Evolutionary conservation across 108 stramenopile genomes (phyloP), one percentile per base, ranked within the genome.

Genomic region (Discostella pseudostelligera): DNA sequence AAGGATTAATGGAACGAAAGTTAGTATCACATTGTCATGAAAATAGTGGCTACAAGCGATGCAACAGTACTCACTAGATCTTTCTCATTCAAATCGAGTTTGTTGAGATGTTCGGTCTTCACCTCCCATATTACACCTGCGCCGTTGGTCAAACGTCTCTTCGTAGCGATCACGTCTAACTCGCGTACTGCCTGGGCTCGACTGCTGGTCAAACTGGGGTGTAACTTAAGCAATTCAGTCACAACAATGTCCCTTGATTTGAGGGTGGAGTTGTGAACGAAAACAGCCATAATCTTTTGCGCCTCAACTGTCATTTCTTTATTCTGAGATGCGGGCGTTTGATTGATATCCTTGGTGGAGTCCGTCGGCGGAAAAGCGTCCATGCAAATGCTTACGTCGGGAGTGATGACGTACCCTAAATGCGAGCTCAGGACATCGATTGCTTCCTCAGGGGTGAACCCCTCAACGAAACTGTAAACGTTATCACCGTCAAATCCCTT

Each of bases 101-200:
- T 59, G 14, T 68, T 54, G 44, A 88, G 70, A 24, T 87, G 73
- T 32, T 83, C 81, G 13, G 62, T 26, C 58, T 93, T 90, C 26
- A 93, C 92, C 63, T 82, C 82, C 92, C 92, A 93, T 44, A 86
- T 70, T n/a, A 85, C 80, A 0, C 85, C 86, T 12, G 67, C 79
- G 7, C 63, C 77, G 22, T 76, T 67, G 5, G 82, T 67, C 32
- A 84, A 61, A 21, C 80, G 78, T 43, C 72, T 62, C 73, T 94
- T 94, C 29, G 67, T 76, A 7, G 93, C 93, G 47, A 87, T 86
- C 14, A 69, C 70, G 26, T 90, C 89, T n/a, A 94, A 62, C 63
- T 88, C 86, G 12, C 87, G 74, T 53, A 80, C 81, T 3, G 87
- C 88, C 54, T 86, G 75, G 17, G 88, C 85, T 10, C 85, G 72